Conservation (phyloP, 2,329 filamentous ascomycete species). For the Pseudogymnoascus sp. region DNA sequence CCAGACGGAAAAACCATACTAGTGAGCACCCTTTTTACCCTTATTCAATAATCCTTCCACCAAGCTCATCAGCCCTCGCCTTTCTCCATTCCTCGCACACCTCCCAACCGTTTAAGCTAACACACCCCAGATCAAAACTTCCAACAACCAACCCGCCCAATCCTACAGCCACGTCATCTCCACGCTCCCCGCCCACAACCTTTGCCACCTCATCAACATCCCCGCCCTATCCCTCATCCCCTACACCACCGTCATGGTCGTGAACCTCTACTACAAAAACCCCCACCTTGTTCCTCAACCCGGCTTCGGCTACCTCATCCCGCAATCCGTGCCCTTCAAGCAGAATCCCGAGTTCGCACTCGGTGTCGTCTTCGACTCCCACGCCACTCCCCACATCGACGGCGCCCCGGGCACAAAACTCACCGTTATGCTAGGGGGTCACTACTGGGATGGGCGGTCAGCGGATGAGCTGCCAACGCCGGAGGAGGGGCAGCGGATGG, state of each 20-base stretch:
- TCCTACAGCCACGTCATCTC: constrained; percentile 56
- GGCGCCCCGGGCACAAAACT: constrained; percentile 66
- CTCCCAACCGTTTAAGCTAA: constrained; percentile 17
- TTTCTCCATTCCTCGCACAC: neutral
- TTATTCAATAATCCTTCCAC: neutral
- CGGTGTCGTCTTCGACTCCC: constrained; percentile 85
- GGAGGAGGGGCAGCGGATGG: constrained; percentile 62
- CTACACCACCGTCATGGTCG: constrained; percentile 79
- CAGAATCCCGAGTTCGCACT: constrained; percentile 78
- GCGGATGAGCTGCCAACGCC: constrained; percentile 51
- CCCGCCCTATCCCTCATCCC: constrained; percentile 48
- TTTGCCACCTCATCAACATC: constrained; percentile 30
- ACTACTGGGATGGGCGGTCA: constrained; percentile 67
- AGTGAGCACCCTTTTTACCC: neutral
- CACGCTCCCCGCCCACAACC: constrained; percentile 42
- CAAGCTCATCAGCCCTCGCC: neutral
- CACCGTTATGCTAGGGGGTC: constrained; percentile 90
- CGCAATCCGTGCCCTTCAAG: constrained; percentile 60
- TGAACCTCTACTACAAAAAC: constrained; percentile 78
- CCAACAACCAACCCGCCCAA: constrained; percentile 19
- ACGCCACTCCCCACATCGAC: constrained; percentile 29
- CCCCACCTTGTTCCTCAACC: constrained; percentile 54
- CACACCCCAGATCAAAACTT: constrained; percentile 31
- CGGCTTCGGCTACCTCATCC: constrained; percentile 91
- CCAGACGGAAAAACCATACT: neutral